Evolutionary conservation across 129 eudicot genomes (phyloP), one percentile per base, ranked within the genome.

Genomic region (Tanacetum coccineum): DNA sequence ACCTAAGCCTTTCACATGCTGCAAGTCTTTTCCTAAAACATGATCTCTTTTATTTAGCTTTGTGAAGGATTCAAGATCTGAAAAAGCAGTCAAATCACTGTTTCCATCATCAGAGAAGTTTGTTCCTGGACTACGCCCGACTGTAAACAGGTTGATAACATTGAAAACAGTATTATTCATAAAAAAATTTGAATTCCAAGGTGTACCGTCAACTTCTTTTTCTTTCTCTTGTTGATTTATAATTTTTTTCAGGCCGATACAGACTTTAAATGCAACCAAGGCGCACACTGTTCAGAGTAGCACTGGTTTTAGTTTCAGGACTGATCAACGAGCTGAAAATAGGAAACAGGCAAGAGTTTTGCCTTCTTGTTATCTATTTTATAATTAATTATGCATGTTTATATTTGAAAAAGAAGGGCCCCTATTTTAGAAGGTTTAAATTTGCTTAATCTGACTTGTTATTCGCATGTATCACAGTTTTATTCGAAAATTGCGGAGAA

Each of bases 301-400:
- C 46, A 70, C 81, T 47, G 76, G 57, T 59, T 82, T 77, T 58
- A 83, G 74, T 64, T 78, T 85, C 25, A 87, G 70, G 79, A 79
- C 85, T 75, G 85, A 81, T 62, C 81, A 81, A 62, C 79, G 87
- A 14, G 90, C 88, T 8, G 88, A 83, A 79, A 87, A 66, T 78
- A 81, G 90, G 80, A 87, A 82, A 82, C 87, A 87, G 94, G 95
- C 62, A 79, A 79, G 84, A 62, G 60, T 59, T 30, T 12, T 66
- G 57, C 21, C 18, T 47, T 78, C 56, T 60, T 71, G 61, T 53
- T 42, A 39, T 19, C 55, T 56, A 15, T 42, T 59, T 44, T 57
- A 45, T 59, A 47, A 8, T 66, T 45, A 10, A 50, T 28, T 13
- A 4, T 62, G 7, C 17, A 48, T 67, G 10, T 49, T 44, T 19